Conservation (phyloP, 2,329 filamentous ascomycete species). For the Colletotrichum destructivum region DNA sequence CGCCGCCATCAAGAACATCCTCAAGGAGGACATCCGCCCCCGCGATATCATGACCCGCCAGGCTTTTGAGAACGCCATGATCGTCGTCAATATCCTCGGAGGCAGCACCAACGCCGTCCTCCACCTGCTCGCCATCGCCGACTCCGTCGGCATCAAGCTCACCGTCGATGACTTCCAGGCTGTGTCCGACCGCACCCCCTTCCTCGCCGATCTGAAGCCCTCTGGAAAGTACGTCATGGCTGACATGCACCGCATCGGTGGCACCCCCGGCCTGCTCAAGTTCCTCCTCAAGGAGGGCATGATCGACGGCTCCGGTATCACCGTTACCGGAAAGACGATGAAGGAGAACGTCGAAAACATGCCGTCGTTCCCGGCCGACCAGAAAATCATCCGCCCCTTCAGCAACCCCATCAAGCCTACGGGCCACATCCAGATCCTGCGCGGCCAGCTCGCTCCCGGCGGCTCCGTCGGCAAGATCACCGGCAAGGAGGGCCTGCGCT, state of each 20-base stretch:
- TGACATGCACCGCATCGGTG: constrained; percentile 87
- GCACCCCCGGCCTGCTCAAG: constrained; percentile 89
- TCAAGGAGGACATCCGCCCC: constrained; percentile 83
- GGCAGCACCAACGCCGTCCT: constrained; percentile 90
- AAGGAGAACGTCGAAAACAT: constrained; percentile 86
- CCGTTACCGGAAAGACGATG: constrained; percentile 91
- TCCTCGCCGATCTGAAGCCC: constrained; percentile 87
- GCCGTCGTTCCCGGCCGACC: constrained; percentile 81
- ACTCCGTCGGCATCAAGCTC: constrained; percentile 84
- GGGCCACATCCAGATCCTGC: constrained; percentile 90
- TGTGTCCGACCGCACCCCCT: constrained; percentile 83
- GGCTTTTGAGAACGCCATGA: constrained; percentile 90
- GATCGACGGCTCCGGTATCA: constrained; percentile 84
- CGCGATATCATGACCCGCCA: constrained; percentile 84
- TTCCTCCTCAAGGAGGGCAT: constrained; percentile 87
- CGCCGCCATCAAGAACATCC: constrained; percentile 79
- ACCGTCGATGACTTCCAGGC: constrained; percentile 90
- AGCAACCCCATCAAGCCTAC: constrained; percentile 88
- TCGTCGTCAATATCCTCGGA: constrained; percentile 85
- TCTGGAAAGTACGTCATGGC: constrained; percentile 92
- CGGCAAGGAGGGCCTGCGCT: constrained; percentile 89
- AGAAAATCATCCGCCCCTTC: constrained; percentile 86
- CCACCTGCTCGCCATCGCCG: constrained; percentile 87
- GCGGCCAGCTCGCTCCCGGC: constrained; percentile 86
- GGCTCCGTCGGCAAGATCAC: constrained; percentile 95